Percentiles rank a stretch among this genome's conserved stretches.
phyloP scores from a whole-genome alignment of 495 filamentous ascomycete genomes.

The Daldinia bambusicola region DNA sequence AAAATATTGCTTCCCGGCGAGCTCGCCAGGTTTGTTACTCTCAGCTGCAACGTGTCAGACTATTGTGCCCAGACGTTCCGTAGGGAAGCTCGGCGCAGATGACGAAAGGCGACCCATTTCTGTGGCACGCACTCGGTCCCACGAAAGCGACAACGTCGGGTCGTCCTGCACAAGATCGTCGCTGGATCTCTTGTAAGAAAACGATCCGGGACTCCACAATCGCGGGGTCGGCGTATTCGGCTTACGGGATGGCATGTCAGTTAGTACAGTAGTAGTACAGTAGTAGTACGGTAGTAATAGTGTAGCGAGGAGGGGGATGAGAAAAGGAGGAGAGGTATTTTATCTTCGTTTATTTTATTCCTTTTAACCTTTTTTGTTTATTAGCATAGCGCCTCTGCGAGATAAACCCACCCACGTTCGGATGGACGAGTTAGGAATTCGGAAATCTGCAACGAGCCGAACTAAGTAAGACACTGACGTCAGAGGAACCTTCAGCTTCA shows the following conservation, averaged over 20 bases:
- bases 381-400: neutral
- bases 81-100: constrained; percentile 9
- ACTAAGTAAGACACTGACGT: constrained; percentile 38
- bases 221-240: constrained; percentile 34
- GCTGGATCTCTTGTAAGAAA: constrained; percentile 31
- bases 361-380: neutral
- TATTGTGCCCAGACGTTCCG: constrained; percentile 25
- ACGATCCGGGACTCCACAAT: constrained; percentile 31
- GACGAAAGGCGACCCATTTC: constrained; percentile 35
- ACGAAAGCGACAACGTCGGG: constrained; percentile 6
- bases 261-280: too few species aligned
- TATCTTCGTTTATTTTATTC: neutral
- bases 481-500: constrained; percentile 9
- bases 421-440: neutral
- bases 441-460: constrained; percentile 26
- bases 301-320: neutral
- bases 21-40: constrained; percentile 17
- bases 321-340: neutral
- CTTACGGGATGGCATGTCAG: constrained; percentile 9
- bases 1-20: constrained; percentile 7
- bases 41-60: constrained; percentile 36
- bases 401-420: neutral
- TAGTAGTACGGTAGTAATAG: too few species aligned
- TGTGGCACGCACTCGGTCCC: constrained; percentile 20
- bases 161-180: constrained; percentile 16